A percentile compares a stretch with the other conserved stretches of the same genome.
Conservation (phyloP, 2,329 filamentous ascomycete genomes). For the Monilinia laxa region DNA sequence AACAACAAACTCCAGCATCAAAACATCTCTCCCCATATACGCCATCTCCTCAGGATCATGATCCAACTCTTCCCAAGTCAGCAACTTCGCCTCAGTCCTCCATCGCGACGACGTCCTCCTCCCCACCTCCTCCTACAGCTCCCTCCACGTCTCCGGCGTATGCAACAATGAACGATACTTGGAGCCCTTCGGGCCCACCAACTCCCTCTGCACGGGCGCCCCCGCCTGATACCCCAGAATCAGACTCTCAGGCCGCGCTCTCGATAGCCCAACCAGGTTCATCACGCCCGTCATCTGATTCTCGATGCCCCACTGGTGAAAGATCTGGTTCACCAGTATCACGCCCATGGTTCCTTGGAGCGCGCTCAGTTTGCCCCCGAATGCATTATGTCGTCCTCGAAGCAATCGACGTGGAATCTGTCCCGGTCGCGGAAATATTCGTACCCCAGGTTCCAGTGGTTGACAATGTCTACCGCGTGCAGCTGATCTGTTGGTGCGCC, state of each 20-base stretch:
- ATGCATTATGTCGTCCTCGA: slow-evolving; percentile 38
- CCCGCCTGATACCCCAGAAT: not conserved
- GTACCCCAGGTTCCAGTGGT: slow-evolving; percentile 41
- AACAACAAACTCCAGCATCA: slow-evolving; percentile 16
- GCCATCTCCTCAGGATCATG: slow-evolving; percentile 10
- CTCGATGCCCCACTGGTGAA: slow-evolving; percentile 17
- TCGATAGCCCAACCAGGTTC: not conserved
- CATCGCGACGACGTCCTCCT: not conserved
- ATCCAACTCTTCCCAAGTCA: slow-evolving; percentile 10
- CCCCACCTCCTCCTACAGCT: slow-evolving; percentile 5
- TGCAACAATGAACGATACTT: not conserved
- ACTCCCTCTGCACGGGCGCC: not conserved
- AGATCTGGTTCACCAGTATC: slow-evolving; percentile 1
- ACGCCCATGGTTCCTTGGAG: slow-evolving; percentile 15
- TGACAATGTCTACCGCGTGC: slow-evolving; percentile 40
- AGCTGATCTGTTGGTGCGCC: slow-evolving; percentile 39
- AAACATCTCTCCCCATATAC: slow-evolving; percentile 8
- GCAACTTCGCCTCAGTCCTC: not conserved
- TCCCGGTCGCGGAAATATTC: slow-evolving; percentile 43
- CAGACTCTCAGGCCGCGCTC: slow-evolving; percentile 10
- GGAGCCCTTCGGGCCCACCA: not conserved
- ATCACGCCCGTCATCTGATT: slow-evolving; percentile 1
- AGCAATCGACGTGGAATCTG: slow-evolving; percentile 38
- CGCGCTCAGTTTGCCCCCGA: not conserved
- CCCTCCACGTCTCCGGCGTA: not conserved